Evolutionary conservation across 768 basidiomycete genomes (phyloP), one percentile per base, ranked within the genome.

Genomic region (Cyathus striatus): DNA sequence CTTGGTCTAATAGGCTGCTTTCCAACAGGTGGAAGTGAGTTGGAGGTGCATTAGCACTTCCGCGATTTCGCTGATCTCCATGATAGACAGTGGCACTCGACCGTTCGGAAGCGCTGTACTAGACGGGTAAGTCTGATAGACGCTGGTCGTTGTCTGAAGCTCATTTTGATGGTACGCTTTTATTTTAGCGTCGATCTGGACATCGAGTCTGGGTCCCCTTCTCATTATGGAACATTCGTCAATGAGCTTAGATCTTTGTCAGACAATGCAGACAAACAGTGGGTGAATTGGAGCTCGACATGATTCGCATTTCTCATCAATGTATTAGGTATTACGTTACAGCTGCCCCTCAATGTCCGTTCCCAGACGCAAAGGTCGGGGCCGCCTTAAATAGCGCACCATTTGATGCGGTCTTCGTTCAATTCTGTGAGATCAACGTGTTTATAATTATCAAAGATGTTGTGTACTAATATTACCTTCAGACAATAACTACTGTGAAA

Each of bases 331-430:
- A 80, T 59, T 84, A 78, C 53, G 60, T 84, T 38, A 80, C 80
- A 20, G 79, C 69, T 24, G 78, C 78, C 2, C 78, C 76, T 22
- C 81, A 69, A 54, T 86, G 83, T 53, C 80, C 81, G 1, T 86
- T 77, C 69, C 83, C 85, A 1, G 85, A 86, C 53, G 75, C 72
- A 3, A 69, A 72, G 49, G 59, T 87, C 2, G 76, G 80, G n/a
- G 63, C 65, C 22, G 76, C 78, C 23, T 60, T 87, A 46, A 73
- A 81, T 54, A 66, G 65, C 9, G 83, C 77, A 5, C 69, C 62
- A 3, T 86, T 86, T 49, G 85, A 87, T 57, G 81, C 81, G 2
- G 63, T 87, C 44, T 85, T 81, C 53, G 83, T 86, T 25, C 85
- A 85, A 56, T 83, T 86, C 57, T 78, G 75, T 74, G 52, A 47